Evolutionary conservation across 768 basidiomycete species (phyloP).

Genomic region (Aureoboletus auriporus): DNA sequence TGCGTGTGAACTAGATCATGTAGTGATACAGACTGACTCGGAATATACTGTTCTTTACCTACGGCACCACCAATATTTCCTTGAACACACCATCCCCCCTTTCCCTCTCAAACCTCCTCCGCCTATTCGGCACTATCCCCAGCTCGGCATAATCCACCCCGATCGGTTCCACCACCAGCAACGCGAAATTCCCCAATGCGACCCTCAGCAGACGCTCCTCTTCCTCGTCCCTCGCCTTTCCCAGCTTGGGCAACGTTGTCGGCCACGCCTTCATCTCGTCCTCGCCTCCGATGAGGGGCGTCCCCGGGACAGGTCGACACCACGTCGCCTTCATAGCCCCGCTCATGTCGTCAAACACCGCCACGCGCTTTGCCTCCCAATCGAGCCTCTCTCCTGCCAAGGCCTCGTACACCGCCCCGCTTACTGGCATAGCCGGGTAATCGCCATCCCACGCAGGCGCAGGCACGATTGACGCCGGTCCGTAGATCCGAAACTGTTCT

Average conservation of each 20-base stretch:
- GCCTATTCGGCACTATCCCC: conserved; percentile 49
- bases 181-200: conserved; percentile 64
- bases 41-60: background rate
- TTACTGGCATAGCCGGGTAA: conserved; percentile 7
- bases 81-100: conserved; percentile 39
- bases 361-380: conserved; percentile 65
- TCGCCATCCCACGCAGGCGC: conserved; percentile 34
- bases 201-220: conserved; percentile 44
- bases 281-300: conserved; percentile 43
- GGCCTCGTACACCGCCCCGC: conserved; percentile 27
- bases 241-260: conserved; percentile 44
- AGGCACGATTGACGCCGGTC: conserved; percentile 54
- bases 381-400: conserved; percentile 34
- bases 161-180: conserved; percentile 67
- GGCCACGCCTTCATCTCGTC: conserved; percentile 67
- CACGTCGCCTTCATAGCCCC: conserved; percentile 66
- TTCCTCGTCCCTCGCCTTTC: conserved; percentile 40
- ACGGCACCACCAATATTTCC: conserved; percentile 66
- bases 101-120: conserved; percentile 51
- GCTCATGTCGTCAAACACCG: conserved; percentile 56
- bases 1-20: no score
- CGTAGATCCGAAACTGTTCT: conserved; percentile 74
- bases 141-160: conserved; percentile 70
- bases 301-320: conserved; percentile 67
- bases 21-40: no score